phyloP scores from a whole-genome alignment of 192 early-diverging fungal genomes.

The Phycomyces nitens region DNA sequence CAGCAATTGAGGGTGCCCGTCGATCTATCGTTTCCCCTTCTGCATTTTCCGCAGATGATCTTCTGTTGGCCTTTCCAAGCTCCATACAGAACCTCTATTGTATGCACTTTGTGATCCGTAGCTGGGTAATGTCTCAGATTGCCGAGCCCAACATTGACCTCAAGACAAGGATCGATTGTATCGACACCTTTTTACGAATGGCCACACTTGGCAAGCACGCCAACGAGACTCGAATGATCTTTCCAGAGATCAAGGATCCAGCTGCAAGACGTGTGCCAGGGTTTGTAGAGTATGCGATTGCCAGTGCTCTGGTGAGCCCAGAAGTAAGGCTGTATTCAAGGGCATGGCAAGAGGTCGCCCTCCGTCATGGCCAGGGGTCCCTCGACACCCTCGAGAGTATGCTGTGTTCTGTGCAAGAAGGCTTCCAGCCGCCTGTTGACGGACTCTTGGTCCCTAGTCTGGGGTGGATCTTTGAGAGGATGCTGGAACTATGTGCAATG shows the following conservation, averaged over 20 bases:
- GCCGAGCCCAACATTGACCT: conserved; percentile 42
- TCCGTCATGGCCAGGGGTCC: conserved; percentile 43
- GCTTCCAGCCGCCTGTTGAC: neutral
- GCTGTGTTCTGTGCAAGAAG: conserved; percentile 16
- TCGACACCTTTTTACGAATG: conserved; percentile 61
- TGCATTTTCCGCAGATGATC: conserved; percentile 45
- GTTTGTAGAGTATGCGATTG: conserved; percentile 67
- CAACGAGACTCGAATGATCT: conserved; percentile 1
- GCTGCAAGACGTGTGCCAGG: conserved; percentile 48
- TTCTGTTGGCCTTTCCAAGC: conserved; percentile 57
- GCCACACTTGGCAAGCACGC: conserved; percentile 46
- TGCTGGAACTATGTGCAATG: conserved; percentile 67
- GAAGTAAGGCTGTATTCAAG: conserved; percentile 61
- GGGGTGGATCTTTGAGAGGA: conserved; percentile 72
- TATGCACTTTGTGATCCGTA: conserved; percentile 64
- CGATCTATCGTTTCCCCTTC: conserved; percentile 47
- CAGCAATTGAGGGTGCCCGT: conserved; percentile 50
- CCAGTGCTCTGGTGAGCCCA: conserved; percentile 67
- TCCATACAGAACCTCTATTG: conserved; percentile 63
- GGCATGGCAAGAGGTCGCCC: conserved; percentile 61
- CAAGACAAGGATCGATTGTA: conserved; percentile 48
- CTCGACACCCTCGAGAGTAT: conserved; percentile 56
- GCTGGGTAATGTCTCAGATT: conserved; percentile 65
- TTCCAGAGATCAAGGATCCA: neutral
- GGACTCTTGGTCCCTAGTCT: conserved; percentile 59